Conservation (phyloP, 2,329 filamentous ascomycete species). For the Orbilia javanica region DNA sequence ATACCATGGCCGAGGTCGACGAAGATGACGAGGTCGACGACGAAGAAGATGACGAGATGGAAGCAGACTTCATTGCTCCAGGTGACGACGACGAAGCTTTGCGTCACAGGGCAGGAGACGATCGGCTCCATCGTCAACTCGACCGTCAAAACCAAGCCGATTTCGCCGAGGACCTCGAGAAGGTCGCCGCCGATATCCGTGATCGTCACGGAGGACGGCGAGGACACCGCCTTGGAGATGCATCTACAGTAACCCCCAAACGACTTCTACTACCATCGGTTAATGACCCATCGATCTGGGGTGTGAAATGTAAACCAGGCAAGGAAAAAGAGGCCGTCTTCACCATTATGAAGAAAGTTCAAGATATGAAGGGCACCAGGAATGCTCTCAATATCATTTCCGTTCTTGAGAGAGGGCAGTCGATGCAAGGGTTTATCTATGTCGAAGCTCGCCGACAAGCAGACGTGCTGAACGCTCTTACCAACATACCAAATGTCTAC, state of each 20-base stretch:
- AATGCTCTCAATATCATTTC: conserved; percentile 87
- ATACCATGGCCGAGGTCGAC: conserved; percentile 98
- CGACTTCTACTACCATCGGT: conserved; percentile 89
- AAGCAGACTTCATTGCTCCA: conserved; percentile 75
- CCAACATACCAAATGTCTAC: conserved; percentile 89
- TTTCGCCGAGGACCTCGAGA: conserved; percentile 89
- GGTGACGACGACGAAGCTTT: conserved; percentile 78
- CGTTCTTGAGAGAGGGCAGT: conserved; percentile 87
- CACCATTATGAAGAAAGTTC: conserved; percentile 86
- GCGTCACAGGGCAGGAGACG: conserved; percentile 79
- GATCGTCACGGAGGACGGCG: conserved; percentile 88
- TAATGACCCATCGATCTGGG: conserved; percentile 96
- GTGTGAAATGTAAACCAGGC: conserved; percentile 89
- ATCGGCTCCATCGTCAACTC: conserved; percentile 91
- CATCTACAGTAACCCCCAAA: conserved; percentile 84
- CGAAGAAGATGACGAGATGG: conserved; percentile 88
- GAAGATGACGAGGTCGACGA: conserved; percentile 88
- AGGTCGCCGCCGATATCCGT: conserved; percentile 86
- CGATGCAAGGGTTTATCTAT: conserved; percentile 95
- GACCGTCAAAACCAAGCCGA: conserved; percentile 91
- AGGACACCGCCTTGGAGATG: conserved; percentile 74
- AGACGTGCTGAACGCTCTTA: conserved; percentile 84
- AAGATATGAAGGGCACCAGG: conserved; percentile 82
- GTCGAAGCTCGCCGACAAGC: conserved; percentile 89
- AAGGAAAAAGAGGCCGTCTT: conserved; percentile 94